Base-by-base conservation (phyloP, 495 filamentous ascomycete genomes). In the Amniculicola lignicola region DNA sequence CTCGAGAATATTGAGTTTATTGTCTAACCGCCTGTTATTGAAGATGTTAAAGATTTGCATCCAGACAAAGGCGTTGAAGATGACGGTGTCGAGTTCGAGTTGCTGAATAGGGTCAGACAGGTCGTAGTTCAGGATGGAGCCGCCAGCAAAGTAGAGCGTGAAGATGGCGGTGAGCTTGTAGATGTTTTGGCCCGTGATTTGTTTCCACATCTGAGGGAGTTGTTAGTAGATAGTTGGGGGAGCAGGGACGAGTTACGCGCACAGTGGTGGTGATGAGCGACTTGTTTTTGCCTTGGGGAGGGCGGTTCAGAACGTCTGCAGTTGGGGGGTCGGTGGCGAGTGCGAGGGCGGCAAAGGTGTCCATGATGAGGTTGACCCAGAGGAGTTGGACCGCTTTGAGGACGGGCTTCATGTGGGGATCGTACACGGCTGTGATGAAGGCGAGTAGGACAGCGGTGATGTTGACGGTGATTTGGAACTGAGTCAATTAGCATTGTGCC, bases 301-400 rank as follows among this genome's bases (percentile, higher is more conserved):
- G 77, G 16, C 89, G 84, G 60, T 89, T 68, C 16, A 95, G 77
- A 43, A 94, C 79, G 28, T 74, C 77, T 9, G 78, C 73, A 5
- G 84, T 80, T 2, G 90, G 88, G 4, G 86, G 83, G 68, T 95
- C 90, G 1, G 89, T 94, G 14, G 90, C 89, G 25, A 94, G 75
- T n/a, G 89, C 90, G 44, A 95, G 81, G n/a, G 90, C 89, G 3
- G 89, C 90, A 62, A 95, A 89, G n/a, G 89, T 93, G 64, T 95
- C 90, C 89, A 94, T 93, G 67, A 95, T 93, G 37, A 95, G 72
- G 67, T 95, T 94, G 35, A 95, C 86, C 89, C 89, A 95, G 22
- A 95, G 78, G 39, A 95, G 78, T 67, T 95, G 89, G 2, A 93
- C 88, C 18, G 89, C 85, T 3, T 83, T 90, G 48, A 95, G 79